These are phyloP conservation scores for Domatiomyces globalis DNA, from an alignment of 2,329 filamentous ascomycete genomes.

Conservation along the genomic window DNA sequence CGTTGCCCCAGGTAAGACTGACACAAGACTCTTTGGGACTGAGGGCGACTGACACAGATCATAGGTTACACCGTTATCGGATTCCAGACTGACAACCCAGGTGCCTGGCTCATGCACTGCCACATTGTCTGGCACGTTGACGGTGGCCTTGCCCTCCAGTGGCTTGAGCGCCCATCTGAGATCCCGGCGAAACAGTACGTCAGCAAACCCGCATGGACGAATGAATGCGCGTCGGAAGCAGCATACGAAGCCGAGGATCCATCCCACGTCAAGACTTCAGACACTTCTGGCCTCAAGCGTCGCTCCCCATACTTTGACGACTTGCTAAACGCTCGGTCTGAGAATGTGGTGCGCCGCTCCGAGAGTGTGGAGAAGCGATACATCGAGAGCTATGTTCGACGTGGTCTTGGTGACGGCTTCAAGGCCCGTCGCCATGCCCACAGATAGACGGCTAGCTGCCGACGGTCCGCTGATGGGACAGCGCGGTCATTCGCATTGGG, in stretches of 20 bases:
- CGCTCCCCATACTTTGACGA: constrained; percentile 9
- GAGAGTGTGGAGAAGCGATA: constrained; percentile 2
- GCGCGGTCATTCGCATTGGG: neutral
- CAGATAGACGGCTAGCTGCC: neutral
- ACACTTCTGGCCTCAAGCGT: constrained; percentile 9
- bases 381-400: constrained; percentile 3
- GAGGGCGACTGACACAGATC: constrained; percentile 18
- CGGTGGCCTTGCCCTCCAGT: constrained; percentile 46
- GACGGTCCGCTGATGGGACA: neutral
- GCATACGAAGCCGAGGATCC: constrained; percentile 8
- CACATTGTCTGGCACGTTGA: constrained; percentile 67
- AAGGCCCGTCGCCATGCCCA: neutral
- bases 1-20: neutral
- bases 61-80: constrained; percentile 47
- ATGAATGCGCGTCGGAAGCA: constrained; percentile 9
- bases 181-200: constrained; percentile 11
- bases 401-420: neutral
- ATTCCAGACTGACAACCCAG: constrained; percentile 32
- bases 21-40: neutral
- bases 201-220: constrained; percentile 9
- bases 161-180: constrained; percentile 11
- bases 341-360: constrained; percentile 5
- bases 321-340: constrained; percentile 1
- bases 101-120: constrained; percentile 62
- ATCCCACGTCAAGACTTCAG: constrained; percentile 5